Percentiles rank a stretch among this genome's conserved stretches.
Conservation (phyloP, 305 asterid species). For the Lippia alba region DNA sequence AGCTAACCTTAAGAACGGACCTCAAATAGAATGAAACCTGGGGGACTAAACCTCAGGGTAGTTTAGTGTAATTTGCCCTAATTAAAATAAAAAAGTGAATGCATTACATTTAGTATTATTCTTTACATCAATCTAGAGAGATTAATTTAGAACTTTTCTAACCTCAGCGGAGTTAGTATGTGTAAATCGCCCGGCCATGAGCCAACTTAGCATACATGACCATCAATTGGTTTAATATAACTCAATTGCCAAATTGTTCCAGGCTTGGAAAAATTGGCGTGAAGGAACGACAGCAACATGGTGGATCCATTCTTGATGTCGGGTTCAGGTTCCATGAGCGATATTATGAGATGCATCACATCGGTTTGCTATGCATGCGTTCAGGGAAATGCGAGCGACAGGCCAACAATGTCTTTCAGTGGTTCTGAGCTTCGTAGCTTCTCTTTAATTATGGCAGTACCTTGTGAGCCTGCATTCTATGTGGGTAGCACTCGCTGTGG, state of each 20-base stretch:
- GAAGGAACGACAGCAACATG: constrained; percentile 25
- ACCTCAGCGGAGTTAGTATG: too few relatives aligned
- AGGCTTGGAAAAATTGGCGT: constrained; percentile 48
- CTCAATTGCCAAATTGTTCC: not conserved
- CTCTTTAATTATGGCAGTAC: constrained; percentile 29
- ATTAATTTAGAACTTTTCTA: too few relatives aligned
- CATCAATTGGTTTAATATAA: too few relatives aligned
- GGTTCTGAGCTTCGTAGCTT: constrained; percentile 37
- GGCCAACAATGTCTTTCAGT: constrained; percentile 48
- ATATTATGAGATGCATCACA: constrained; percentile 43
- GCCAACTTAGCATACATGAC: too few relatives aligned
- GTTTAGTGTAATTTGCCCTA: too few relatives aligned
- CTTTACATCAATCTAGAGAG: too few relatives aligned
- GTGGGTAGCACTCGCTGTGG: constrained; percentile 3
- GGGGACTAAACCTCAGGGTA: too few relatives aligned
- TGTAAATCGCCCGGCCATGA: too few relatives aligned
- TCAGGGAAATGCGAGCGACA: constrained; percentile 37
- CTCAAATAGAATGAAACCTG: too few relatives aligned
- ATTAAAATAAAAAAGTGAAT: too few relatives aligned
- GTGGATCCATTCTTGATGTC: constrained; percentile 31
- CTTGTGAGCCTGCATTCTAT: constrained; percentile 40
- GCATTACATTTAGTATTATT: too few relatives aligned
- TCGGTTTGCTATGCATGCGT: constrained; percentile 40
- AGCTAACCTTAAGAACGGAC: too few relatives aligned
- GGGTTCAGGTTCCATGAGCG: not conserved